Base-by-base conservation (phyloP, 73 alveolate genomes). In the Breviolum minutum region DNA sequence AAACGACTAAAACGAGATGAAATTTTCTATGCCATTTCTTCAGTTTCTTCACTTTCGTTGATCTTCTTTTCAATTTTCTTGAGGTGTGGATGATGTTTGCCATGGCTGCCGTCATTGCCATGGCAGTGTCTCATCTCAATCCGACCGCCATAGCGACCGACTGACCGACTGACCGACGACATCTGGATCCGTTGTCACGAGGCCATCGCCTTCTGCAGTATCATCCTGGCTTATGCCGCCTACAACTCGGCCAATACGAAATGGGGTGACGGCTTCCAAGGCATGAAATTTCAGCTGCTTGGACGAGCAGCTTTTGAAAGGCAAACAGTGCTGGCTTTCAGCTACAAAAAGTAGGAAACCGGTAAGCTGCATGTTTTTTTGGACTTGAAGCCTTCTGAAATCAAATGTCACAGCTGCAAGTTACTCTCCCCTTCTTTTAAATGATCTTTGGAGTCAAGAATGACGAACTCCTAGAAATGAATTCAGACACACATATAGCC, bases 21-120 rank as follows among this genome's bases (percentile, higher is more conserved):
- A 3, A 40, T 40, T 40, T 40, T 40, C 5, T 40, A 3, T 17
- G 77, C 77, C 77, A 22, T 14, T 22, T 14, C n/a, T 68, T 14
- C 6, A 40, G 0, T 40, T 40, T 40, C 54, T 1, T 17, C 6
- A 2, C 1, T 2, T 1, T 68, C 24, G 1, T 68, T 68, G 77
- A 68, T 22, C 74, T 68, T 22, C 77, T 17, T 17, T 17, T 68
- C 48, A 7, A 40, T 7, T 32, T n/a, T 70, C 5, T 81, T 7
- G 90, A 92, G 98, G 98, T 92, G 63, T 92, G 89, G 90, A 92
- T 92, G 98, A 92, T 92, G 98, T 92, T 92, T n/a, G 98, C 98
- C 16, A 92, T 92, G 98, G 98, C 90, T 5, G 81, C 98, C 0
- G 90, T 92, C 77, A 92, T 92, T 29, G 98, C 98, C 13, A 92